Percentiles rank a stretch among this genome's conserved stretches.
Evolutionary conservation across 192 early-diverging fungal genomes (phyloP).

Genomic region (Coemansia sp.): DNA sequence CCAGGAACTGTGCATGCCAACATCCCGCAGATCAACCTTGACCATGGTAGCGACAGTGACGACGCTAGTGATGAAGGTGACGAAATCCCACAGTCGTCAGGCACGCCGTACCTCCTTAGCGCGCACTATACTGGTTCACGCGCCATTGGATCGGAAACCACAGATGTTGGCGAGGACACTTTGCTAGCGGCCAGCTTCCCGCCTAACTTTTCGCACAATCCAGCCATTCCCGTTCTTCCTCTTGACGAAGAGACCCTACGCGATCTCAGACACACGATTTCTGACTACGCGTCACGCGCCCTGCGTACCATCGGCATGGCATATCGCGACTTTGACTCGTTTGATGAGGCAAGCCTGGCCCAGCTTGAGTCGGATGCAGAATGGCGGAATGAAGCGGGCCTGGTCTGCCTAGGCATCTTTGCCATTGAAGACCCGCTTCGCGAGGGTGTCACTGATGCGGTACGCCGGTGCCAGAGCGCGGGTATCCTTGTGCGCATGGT

Average conservation of each 20-base stretch:
- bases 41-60: slow-evolving; percentile 45
- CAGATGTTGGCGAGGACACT: slow-evolving; percentile 42
- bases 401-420: slow-evolving; percentile 85
- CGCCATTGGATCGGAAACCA: slow-evolving; percentile 45
- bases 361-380: slow-evolving; percentile 43
- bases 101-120: slow-evolving; percentile 38
- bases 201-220: slow-evolving; percentile 49
- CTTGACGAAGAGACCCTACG: slow-evolving; percentile 51
- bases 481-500: slow-evolving; percentile 99
- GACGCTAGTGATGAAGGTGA: slow-evolving; percentile 6
- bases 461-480: slow-evolving; percentile 82
- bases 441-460: slow-evolving; percentile 91
- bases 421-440: slow-evolving; percentile 98
- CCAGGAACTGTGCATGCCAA: slow-evolving; percentile 9
- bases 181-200: slow-evolving; percentile 23
- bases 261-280: slow-evolving; percentile 44
- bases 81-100: neutral
- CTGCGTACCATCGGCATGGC: slow-evolving; percentile 91
- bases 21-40: slow-evolving; percentile 54
- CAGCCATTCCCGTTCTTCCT: slow-evolving; percentile 47
- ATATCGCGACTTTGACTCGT: slow-evolving; percentile 77
- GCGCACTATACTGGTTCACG: slow-evolving; percentile 44
- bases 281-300: slow-evolving; percentile 59
- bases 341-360: slow-evolving; percentile 52
- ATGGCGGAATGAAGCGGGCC: slow-evolving; percentile 56